Evolutionary conservation across 108 stramenopile genomes (phyloP).

Genomic region (Mayamaea pseudoterrestris): DNA sequence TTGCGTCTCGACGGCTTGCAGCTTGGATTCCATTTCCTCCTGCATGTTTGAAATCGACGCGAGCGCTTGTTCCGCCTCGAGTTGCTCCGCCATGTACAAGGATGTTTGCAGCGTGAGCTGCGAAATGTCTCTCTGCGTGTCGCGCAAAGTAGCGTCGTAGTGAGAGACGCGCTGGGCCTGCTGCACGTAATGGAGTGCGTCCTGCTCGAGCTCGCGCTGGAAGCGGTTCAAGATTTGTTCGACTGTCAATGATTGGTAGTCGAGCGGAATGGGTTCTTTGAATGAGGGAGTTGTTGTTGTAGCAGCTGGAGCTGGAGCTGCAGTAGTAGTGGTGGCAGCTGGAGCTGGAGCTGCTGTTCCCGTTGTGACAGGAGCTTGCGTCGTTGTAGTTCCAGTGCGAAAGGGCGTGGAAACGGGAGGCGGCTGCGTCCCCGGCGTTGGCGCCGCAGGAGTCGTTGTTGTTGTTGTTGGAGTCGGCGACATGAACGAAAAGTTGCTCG

Average conservation of each 20-base stretch:
- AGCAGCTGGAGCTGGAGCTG: neutral
- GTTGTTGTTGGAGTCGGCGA: neutral
- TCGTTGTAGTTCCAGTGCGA: neutral
- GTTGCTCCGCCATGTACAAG: conserved; percentile 44
- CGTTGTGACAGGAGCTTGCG: conserved; percentile 5
- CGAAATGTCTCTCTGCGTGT: conserved; percentile 43
- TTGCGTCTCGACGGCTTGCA: conserved; percentile 46
- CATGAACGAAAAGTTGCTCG: conserved; percentile 6
- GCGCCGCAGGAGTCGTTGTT: conserved; percentile 6
- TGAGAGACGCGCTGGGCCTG: conserved; percentile 73
- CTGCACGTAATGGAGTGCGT: conserved; percentile 41
- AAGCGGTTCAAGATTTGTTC: conserved; percentile 74
- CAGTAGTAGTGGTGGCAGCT: conserved; percentile 1
- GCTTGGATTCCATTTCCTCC: conserved; percentile 34
- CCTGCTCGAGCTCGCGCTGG: conserved; percentile 62
- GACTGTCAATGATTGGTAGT: conserved; percentile 73
- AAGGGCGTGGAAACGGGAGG: conserved; percentile 5
- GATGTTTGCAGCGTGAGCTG: conserved; percentile 40
- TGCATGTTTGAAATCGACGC: conserved; percentile 53
- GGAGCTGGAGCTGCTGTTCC: conserved; percentile 10
- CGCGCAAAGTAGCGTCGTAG: conserved; percentile 66
- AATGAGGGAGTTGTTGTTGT: conserved; percentile 6
- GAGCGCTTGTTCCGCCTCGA: conserved; percentile 42
- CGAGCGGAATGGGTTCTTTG: conserved; percentile 40
- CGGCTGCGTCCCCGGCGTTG: conserved; percentile 9